Evolutionary conservation across 2,329 filamentous ascomycete species (phyloP), one percentile per base, ranked within the genome.

Genomic region (Neonectria ditissima): DNA sequence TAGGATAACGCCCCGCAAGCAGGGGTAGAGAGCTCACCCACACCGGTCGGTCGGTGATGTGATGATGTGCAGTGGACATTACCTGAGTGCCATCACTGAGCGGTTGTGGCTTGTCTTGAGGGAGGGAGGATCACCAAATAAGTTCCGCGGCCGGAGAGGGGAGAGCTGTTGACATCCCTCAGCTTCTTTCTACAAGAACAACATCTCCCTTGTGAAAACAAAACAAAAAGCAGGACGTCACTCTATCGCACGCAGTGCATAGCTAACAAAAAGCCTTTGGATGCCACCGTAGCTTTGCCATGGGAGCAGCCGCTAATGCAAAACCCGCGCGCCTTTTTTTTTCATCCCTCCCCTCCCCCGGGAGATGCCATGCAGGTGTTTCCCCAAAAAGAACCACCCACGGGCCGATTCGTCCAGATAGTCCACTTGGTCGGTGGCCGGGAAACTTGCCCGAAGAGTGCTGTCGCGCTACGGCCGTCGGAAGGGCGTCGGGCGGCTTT

Each of bases 401-500:
- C 44, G 44, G 44, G 44, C 44, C 44, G 44, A 47, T 47, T 47
- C 24, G 22, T 28, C 44, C 44, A 47, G 43, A 24, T 26, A 22
- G 43, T 26, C 43, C 43, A 45, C 43, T 45, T 22, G 22, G 14
- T 41, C 16, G n/a, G 10, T 20, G 47, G 47, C 47, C 47, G 47
- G 47, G 5, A 48, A 30, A 30, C 14, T 18, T 48, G 45, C 45
- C n/a, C 52, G 24, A 20, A 37, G 8, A 16, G 14, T 37, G 34
- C 34, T 20, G 18, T 52, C 26, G 34, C 30, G 24, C 22, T 37
- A 54, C 67, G 67, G 67, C 37, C 67, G 47, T 69, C 43, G 59
- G 59, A 59, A 20, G 67, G 65, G 14, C 69, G n/a, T 69, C 67
- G 64, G 66, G 45, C 67, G 66, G 67, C 59, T 67, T 67, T 34